These are phyloP conservation scores for Populus hybrid DNA, from an alignment of 441 rosid genomes.

Conservation along the genomic window DNA sequence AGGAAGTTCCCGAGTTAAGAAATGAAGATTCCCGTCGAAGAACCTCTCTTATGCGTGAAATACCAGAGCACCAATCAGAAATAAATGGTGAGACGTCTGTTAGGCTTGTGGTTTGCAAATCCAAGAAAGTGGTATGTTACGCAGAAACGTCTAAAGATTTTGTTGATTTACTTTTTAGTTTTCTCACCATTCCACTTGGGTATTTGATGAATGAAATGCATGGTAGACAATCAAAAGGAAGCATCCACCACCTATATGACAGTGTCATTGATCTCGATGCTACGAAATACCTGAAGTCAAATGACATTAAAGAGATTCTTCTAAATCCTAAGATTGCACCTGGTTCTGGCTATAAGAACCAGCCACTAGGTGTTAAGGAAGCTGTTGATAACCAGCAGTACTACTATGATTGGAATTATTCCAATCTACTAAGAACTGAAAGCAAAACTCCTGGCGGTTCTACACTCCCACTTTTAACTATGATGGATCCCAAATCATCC, in stretches of 20 bases:
- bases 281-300: no score
- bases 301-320: no score
- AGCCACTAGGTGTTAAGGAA: slow-evolving; percentile 24
- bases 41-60: neutral
- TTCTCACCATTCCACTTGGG: slow-evolving; percentile 32
- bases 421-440: neutral
- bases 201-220: slow-evolving; percentile 10
- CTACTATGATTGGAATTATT: neutral
- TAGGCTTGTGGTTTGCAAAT: no score
- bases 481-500: slow-evolving; percentile 13
- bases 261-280: slow-evolving; percentile 8
- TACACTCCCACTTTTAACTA: neutral
- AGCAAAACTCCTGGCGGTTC: neutral
- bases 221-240: neutral
- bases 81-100: no score
- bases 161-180: slow-evolving; percentile 28
- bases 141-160: slow-evolving; percentile 26
- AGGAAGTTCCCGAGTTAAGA: neutral
- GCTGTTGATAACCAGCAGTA: neutral
- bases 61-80: no score
- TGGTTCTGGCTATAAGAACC: no score
- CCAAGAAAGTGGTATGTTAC: slow-evolving; percentile 17
- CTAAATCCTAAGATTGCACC: no score
- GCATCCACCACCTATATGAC: slow-evolving; percentile 19
- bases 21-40: neutral